Conservation (phyloP, 1,284 basidiomycete species). For the Rhodotorula sp. region DNA sequence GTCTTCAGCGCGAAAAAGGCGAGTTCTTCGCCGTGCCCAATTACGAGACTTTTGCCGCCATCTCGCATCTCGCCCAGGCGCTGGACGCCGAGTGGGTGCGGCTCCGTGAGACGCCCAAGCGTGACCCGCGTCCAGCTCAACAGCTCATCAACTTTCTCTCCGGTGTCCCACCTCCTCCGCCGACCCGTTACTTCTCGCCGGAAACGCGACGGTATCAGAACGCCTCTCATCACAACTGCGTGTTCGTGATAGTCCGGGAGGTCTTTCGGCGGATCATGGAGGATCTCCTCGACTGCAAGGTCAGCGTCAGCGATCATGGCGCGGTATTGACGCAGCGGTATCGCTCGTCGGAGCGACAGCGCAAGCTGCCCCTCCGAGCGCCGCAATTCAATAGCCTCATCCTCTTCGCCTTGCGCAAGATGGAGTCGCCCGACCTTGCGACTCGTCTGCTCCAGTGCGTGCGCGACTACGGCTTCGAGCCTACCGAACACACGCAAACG, state of each 20-base stretch:
- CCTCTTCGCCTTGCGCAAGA: constrained; percentile 20
- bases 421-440: constrained; percentile 29
- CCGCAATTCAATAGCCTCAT: constrained; percentile 31
- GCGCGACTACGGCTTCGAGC: background rate
- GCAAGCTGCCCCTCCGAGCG: background rate
- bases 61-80: constrained; percentile 19
- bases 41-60: constrained; percentile 2
- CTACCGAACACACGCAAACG: constrained; percentile 26
- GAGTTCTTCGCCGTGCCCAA: constrained; percentile 5
- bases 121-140: background rate
- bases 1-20: background rate
- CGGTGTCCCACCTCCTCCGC: constrained; percentile 9
- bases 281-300: constrained; percentile 3
- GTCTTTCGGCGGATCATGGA: constrained; percentile 22
- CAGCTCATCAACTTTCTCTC: constrained; percentile 5
- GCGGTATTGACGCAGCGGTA: background rate
- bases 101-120: background rate
- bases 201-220: background rate
- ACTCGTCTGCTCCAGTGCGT: constrained; percentile 22
- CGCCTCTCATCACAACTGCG: constrained; percentile 5
- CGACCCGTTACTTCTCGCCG: background rate
- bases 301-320: constrained; percentile 1
- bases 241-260: constrained; percentile 18
- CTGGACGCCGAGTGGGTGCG: constrained; percentile 19
- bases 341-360: background rate